Percentiles rank a stretch among this genome's conserved stretches.
phyloP scores from a whole-genome alignment of 306 rosid genomes.

The Pyrus bretschneideri region DNA sequence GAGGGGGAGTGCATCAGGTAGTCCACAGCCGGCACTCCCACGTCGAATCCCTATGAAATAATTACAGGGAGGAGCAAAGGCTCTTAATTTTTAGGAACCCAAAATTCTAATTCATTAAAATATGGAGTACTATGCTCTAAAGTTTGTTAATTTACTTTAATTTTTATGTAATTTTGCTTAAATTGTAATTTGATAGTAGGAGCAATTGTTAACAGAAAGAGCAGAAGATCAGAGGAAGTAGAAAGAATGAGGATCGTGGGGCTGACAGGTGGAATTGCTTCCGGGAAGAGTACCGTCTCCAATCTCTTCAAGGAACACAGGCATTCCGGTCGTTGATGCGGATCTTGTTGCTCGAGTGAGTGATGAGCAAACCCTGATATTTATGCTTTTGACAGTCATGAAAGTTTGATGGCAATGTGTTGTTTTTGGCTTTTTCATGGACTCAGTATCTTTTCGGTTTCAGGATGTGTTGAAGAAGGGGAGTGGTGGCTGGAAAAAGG shows the following conservation, averaged over 20 bases:
- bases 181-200: background rate
- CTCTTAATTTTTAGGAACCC: background rate
- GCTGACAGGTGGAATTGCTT: constrained; percentile 71
- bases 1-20: no score
- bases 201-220: background rate
- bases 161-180: background rate
- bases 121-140: background rate
- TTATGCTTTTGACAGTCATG: background rate
- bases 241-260: constrained; percentile 68
- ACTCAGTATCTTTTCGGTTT: background rate
- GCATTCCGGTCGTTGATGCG: constrained; percentile 69
- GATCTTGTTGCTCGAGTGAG: constrained; percentile 70
- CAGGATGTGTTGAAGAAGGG: constrained; percentile 73
- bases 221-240: background rate
- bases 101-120: background rate
- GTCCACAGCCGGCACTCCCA: no score
- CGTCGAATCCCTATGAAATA: background rate
- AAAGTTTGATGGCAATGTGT: background rate
- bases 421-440: background rate
- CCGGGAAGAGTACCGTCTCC: constrained; percentile 84
- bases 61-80: background rate
- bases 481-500: constrained; percentile 67
- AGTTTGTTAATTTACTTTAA: background rate
- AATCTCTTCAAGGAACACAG: constrained; percentile 62
- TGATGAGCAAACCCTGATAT: background rate